Percentiles rank a stretch among this genome's conserved stretches.
Conservation (phyloP, 176 grass and related monocot species). For the Hordeum vulgare region MorexV3_pseudomolecules_assembly NC_058520.1:248835922-248836421, state of each 20-base stretch:
- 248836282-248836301: conserved; percentile 47
- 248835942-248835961: neutral
- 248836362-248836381: neutral
- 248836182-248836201: neutral
- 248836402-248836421: neutral
- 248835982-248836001: neutral
- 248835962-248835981: neutral
- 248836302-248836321: conserved; percentile 3
- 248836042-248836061: neutral
- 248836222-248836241: conserved; percentile 13
- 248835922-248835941: neutral
- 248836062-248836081: neutral
- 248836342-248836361: neutral
- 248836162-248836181: neutral
- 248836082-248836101: neutral
- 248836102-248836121: neutral
- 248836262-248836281: conserved; percentile 83
- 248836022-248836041: neutral
- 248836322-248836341: neutral
- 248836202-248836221: neutral
- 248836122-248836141: neutral
- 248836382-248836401: neutral
- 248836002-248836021: neutral
- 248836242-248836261: conserved; percentile 88
- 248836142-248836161: neutral